phyloP scores from a whole-genome alignment of 495 filamentous ascomycete species.

The Aspergillus taichungensis region DNA sequence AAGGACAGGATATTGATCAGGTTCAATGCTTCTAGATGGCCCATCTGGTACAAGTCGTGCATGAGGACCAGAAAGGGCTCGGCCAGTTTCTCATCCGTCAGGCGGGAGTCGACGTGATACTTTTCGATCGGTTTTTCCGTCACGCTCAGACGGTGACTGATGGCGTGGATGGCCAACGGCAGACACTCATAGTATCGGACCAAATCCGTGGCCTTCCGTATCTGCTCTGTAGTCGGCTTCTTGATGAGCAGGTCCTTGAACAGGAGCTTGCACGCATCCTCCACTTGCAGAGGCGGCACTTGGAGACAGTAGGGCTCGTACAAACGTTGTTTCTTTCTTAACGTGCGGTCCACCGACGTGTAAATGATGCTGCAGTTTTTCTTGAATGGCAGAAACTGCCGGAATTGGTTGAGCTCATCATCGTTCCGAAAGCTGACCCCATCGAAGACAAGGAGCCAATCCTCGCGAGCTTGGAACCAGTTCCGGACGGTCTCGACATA shows the following conservation, averaged over 20 bases:
- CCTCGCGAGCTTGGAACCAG: slow-evolving; percentile 62
- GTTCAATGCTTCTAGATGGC: slow-evolving; percentile 55
- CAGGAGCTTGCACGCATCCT: slow-evolving; percentile 50
- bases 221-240: slow-evolving; percentile 45
- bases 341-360: slow-evolving; percentile 60
- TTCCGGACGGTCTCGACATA: slow-evolving; percentile 53
- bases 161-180: slow-evolving; percentile 71
- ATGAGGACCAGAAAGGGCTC: slow-evolving; percentile 63
- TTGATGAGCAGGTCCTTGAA: slow-evolving; percentile 47
- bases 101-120: slow-evolving; percentile 58
- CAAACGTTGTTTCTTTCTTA: slow-evolving; percentile 58
- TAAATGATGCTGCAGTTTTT: slow-evolving; percentile 65
- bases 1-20: slow-evolving; percentile 68
- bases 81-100: slow-evolving; percentile 57
- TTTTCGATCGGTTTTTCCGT: slow-evolving; percentile 61
- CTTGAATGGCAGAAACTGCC: slow-evolving; percentile 61
- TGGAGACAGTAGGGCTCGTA: slow-evolving; percentile 67
- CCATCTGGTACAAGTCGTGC: slow-evolving; percentile 55
- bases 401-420: slow-evolving; percentile 47
- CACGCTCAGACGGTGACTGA: slow-evolving; percentile 63
- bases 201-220: slow-evolving; percentile 52
- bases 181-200: slow-evolving; percentile 63
- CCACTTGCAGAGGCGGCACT: slow-evolving; percentile 49
- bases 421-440: slow-evolving; percentile 59
- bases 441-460: slow-evolving; percentile 72